Percentiles rank a stretch among this genome's conserved stretches.
Conservation (phyloP, 2,329 filamentous ascomycete species). For the Lecanicillium sp. region DNA sequence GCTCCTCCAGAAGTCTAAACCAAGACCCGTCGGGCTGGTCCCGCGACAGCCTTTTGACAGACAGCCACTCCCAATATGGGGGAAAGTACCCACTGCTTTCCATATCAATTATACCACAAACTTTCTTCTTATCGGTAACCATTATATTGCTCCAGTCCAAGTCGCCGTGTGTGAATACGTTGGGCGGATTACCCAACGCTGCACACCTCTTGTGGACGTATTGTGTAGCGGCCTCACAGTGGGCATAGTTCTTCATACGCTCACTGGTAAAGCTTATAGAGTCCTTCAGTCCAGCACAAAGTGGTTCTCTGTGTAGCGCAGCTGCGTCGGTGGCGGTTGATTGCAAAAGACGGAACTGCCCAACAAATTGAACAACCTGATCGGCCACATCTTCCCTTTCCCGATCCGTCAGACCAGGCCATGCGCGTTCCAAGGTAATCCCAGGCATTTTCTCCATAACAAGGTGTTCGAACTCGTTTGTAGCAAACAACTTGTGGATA, state of each 20-base stretch:
- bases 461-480: slow-evolving; percentile 2
- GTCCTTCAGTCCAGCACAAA: neutral
- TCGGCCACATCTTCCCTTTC: slow-evolving; percentile 3
- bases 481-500: slow-evolving; percentile 1
- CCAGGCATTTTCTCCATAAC: slow-evolving; percentile 1
- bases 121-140: neutral
- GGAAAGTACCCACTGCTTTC: slow-evolving; percentile 4
- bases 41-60: slow-evolving; percentile 1
- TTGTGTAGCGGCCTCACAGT: neutral
- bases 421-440: neutral
- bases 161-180: slow-evolving; percentile 6
- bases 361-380: slow-evolving; percentile 1
- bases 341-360: slow-evolving; percentile 1
- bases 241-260: slow-evolving; percentile 1
- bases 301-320: neutral
- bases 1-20: slow-evolving; percentile 6
- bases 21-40: neutral
- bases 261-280: slow-evolving; percentile 1
- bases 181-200: neutral
- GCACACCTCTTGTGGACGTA: slow-evolving; percentile 1
- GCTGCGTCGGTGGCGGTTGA: too few relatives aligned
- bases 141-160: slow-evolving; percentile 8
- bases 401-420: neutral
- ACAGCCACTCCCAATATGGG: slow-evolving; percentile 5
- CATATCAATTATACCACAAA: slow-evolving; percentile 5